Evolutionary conservation across 371 early-diverging fungal species (phyloP), one percentile per base, ranked within the genome.

Genomic region (Coemansia sp.): DNA sequence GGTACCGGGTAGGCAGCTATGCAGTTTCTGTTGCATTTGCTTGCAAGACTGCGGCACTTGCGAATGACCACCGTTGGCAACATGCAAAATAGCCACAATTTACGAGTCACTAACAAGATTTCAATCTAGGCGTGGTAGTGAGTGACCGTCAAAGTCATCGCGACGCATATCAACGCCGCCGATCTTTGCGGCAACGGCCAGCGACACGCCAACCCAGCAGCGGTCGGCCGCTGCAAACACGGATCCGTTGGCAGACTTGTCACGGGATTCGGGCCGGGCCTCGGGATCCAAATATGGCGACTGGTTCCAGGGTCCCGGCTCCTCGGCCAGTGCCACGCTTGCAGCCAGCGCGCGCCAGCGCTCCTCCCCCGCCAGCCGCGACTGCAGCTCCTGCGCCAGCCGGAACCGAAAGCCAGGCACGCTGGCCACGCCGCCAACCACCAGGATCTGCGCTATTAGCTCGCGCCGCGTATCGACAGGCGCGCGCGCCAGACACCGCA

Each of bases 371-470:
- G 68, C 79, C 69, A 90, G 72, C 1, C 80, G 67, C 5, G 82
- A 75, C 32, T 81, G 55, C n/a, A 90, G 57, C 57, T 88, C 89
- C 45, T 84, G 84, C 38, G 84, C 77, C 30, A 94, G 58, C 5
- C 92, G 79, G 1, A 77, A 68, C 34, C 84, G 82, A 57, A 95
- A 84, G 30, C 90, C 89, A 1, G 93, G 92, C 42, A 93, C 65
- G 67, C 88, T 82, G 1, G 89, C 80, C 0, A 90, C 88, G 0
- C 93, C 94, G 41, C 96, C 96, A 20, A 86, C 83, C 38, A 94
- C 76, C 14, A 94, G 68, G 47, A 93, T 70, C 1, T 85, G 84
- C 4, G 81, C 80, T 9, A 85, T 80, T 57, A 94, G 62, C 6
- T 83, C 86, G 4, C 86, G 81, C 1, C 94, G 85, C 13, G 89